Percentiles rank a stretch among this genome's conserved stretches.
Conservation (phyloP, 768 basidiomycete species). For the Trametes elegans region DNA sequence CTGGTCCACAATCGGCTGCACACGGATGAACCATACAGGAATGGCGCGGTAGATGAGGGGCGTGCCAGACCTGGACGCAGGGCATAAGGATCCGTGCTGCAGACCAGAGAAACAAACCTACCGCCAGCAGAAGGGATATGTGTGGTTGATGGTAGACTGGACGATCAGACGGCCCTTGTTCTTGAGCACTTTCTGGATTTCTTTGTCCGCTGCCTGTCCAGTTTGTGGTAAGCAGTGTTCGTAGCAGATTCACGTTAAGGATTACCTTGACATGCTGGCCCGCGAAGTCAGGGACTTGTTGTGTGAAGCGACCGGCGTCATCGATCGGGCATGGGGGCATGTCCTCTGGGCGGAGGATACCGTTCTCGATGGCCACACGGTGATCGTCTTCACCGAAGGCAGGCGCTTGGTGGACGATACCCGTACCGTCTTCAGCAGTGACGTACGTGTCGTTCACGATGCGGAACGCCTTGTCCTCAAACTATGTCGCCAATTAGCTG, state of each 20-base stretch:
- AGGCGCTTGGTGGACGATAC: conserved; percentile 98
- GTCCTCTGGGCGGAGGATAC: conserved; percentile 81
- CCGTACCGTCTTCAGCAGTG: conserved; percentile 90
- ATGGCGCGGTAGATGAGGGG: conserved; percentile 96
- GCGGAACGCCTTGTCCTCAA: conserved; percentile 85
- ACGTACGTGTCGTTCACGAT: conserved; percentile 93
- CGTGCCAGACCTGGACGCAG: conserved; percentile 73
- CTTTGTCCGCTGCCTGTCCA: conserved; percentile 92
- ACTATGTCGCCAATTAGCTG: conserved; percentile 46
- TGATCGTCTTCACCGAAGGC: conserved; percentile 99
- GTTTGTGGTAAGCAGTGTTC: not conserved
- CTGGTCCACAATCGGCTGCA: conserved; percentile 79
- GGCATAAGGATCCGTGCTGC: not conserved
- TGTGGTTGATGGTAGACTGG: conserved; percentile 83
- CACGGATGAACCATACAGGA: conserved; percentile 94
- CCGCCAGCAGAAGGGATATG: conserved; percentile 99
- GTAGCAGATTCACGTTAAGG: not conserved
- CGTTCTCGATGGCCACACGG: conserved; percentile 83
- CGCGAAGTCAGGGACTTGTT: conserved; percentile 84
- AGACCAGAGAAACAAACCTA: conserved; percentile 30
- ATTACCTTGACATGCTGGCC: conserved; percentile 88
- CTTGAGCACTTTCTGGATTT: conserved; percentile 89
- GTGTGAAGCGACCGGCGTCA: conserved; percentile 84
- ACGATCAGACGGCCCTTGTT: conserved; percentile 84
- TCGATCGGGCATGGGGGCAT: conserved; percentile 97